These are phyloP conservation scores for Penicillium sp. DNA, from an alignment of 2,329 filamentous ascomycete genomes.

Conservation along the genomic window DNA sequence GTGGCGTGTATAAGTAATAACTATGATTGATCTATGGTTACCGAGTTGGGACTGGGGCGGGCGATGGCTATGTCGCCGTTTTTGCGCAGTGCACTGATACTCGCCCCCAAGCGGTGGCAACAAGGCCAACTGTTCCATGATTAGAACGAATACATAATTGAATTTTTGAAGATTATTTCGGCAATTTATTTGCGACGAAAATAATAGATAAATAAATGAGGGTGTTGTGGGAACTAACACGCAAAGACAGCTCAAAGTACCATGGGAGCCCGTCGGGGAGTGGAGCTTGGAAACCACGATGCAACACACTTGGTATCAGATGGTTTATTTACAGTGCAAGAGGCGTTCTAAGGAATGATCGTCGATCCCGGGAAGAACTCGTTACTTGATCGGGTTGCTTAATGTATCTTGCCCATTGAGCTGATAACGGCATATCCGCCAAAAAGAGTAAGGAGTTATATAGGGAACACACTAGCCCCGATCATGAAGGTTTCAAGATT, in stretches of 20 bases:
- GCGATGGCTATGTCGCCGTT: neutral
- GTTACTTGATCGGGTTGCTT: neutral
- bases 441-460: neutral
- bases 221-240: neutral
- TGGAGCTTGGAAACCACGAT: neutral
- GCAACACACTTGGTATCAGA: neutral
- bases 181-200: neutral
- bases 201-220: neutral
- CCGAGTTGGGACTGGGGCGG: neutral
- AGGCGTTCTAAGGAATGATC: neutral
- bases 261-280: neutral
- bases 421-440: neutral
- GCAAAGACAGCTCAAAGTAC: neutral
- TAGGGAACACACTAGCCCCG: neutral
- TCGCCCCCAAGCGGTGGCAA: neutral
- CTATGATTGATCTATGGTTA: neutral
- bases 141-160: neutral
- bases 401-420: neutral
- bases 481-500: neutral
- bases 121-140: neutral
- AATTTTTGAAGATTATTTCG: neutral
- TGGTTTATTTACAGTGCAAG: neutral
- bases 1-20: conserved; percentile 1
- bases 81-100: neutral
- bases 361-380: neutral